These are phyloP conservation scores for Fistulifera solaris DNA, from an alignment of 108 stramenopile genomes.

Conservation along the genomic window DNA sequence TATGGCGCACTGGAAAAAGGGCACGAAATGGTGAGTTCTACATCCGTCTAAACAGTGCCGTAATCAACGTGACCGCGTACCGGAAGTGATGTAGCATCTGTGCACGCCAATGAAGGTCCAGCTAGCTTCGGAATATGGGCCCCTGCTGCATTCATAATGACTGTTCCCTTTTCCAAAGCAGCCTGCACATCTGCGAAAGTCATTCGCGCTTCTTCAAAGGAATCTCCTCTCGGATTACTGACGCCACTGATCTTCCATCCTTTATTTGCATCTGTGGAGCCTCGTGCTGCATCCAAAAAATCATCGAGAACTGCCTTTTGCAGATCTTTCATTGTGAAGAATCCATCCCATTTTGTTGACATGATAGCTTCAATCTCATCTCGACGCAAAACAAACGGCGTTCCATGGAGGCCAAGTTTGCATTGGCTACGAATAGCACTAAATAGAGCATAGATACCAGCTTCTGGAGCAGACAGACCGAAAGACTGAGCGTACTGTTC, in stretches of 20 bases:
- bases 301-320: conserved; percentile 60
- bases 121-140: conserved; percentile 77
- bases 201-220: conserved; percentile 77
- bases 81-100: conserved; percentile 76
- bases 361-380: conserved; percentile 24
- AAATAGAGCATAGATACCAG: conserved; percentile 53
- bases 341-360: conserved; percentile 23
- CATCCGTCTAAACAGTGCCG: too few species aligned
- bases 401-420: conserved; percentile 40
- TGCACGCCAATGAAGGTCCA: conserved; percentile 59
- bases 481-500: conserved; percentile 49
- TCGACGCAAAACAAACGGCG: conserved; percentile 49
- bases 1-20: conserved; percentile 53
- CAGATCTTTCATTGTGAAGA: conserved; percentile 57
- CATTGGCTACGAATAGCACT: conserved; percentile 29
- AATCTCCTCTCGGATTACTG: conserved; percentile 52
- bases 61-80: too few species aligned
- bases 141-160: conserved; percentile 78
- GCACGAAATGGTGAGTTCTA: too few species aligned
- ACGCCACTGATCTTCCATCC: conserved; percentile 71
- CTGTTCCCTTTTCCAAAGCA: conserved; percentile 70
- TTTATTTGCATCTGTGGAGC: conserved; percentile 70
- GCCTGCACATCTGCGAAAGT: conserved; percentile 49
- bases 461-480: conserved; percentile 35
- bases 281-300: conserved; percentile 72